A percentile compares a stretch with the other conserved stretches of the same genome.
These are phyloP conservation scores for Lachnellula cervina DNA, from an alignment of 2,329 filamentous ascomycete species.

Conservation along the genomic window DNA sequence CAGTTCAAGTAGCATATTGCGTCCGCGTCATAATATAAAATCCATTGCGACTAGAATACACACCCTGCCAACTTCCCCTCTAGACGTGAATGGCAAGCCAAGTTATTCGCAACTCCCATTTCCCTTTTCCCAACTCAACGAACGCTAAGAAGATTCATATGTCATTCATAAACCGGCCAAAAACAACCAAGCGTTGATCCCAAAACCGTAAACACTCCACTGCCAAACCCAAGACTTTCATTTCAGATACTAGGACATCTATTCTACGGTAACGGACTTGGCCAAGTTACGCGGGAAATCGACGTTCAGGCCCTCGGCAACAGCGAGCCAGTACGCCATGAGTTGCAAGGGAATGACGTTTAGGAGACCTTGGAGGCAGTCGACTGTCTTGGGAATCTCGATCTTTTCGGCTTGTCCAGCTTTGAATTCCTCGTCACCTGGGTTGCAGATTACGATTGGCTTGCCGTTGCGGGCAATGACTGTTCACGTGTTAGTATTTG, in stretches of 20 bases:
- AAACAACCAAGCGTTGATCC: neutral
- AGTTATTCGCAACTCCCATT: no score
- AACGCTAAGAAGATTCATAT: no score
- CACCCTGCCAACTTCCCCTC: no score
- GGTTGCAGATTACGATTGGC: slow-evolving; percentile 98
- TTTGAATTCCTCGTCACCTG: slow-evolving; percentile 82
- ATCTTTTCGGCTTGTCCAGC: slow-evolving; percentile 90
- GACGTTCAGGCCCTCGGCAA: slow-evolving; percentile 92
- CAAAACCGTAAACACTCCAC: neutral
- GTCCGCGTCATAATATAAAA: no score
- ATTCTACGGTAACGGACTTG: slow-evolving; percentile 99
- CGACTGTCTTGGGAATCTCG: slow-evolving; percentile 92
- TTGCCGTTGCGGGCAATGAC: slow-evolving; percentile 94
- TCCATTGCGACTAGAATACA: no score
- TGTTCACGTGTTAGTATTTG: slow-evolving; percentile 36
- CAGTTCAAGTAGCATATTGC: no score
- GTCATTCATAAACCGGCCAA: no score
- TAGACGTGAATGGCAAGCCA: no score
- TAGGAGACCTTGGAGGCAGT: slow-evolving; percentile 90
- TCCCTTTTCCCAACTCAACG: no score
- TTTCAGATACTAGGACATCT: slow-evolving; percentile 32
- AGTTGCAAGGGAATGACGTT: slow-evolving; percentile 97
- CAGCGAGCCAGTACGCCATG: slow-evolving; percentile 98
- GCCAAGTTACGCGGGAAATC: slow-evolving; percentile 98
- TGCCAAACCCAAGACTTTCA: neutral